Conservation (phyloP, 179 eudicot species). For the Vitellaria paradoxa region DNA sequence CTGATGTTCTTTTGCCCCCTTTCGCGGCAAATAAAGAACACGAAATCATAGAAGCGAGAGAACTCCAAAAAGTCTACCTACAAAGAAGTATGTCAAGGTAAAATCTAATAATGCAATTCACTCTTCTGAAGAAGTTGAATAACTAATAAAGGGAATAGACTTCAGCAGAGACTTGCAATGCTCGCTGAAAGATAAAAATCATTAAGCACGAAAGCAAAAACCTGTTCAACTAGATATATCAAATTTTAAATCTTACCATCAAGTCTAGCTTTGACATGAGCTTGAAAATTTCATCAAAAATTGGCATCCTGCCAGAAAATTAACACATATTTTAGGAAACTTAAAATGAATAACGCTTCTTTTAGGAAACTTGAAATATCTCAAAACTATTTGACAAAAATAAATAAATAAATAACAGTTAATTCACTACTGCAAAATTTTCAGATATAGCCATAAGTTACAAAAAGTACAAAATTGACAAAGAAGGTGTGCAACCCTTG, state of each 20-base stretch:
- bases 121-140: not conserved
- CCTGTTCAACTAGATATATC: not conserved
- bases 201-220: not conserved
- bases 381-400: too few species aligned
- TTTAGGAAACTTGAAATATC: too few species aligned
- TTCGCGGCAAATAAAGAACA: constrained; percentile 81
- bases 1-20: constrained; percentile 85
- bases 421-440: too few species aligned
- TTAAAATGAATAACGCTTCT: too few species aligned
- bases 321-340: not conserved
- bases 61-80: constrained; percentile 75
- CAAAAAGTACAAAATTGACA: not conserved
- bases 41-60: constrained; percentile 80
- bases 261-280: constrained; percentile 57
- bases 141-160: not conserved
- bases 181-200: not conserved
- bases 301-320: constrained; percentile 39
- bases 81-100: constrained; percentile 3
- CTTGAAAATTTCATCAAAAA: constrained; percentile 54
- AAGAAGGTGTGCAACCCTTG: not conserved
- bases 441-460: too few species aligned
- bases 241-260: constrained; percentile 37
- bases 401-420: too few species aligned
- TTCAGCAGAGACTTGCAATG: constrained; percentile 2
- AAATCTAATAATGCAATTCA: too few species aligned